Evolutionary conservation across 1,284 basidiomycete species (phyloP).

Genomic region (Cutaneotrichosporon cutaneum): DNA sequence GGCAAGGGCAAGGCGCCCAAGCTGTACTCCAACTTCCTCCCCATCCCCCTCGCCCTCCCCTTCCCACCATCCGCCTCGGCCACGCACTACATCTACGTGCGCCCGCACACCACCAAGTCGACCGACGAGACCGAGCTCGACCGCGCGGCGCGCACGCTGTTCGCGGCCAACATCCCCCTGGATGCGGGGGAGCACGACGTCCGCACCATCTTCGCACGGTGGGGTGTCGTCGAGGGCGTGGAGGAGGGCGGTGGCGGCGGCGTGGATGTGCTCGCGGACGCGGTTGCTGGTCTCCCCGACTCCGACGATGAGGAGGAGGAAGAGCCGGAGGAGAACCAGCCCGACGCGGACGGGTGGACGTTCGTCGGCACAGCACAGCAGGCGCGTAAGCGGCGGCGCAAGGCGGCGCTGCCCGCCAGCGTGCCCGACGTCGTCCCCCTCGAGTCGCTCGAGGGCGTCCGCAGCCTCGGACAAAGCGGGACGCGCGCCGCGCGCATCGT

Average conservation of each 20-base stretch:
- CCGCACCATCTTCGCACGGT: conserved; percentile 66
- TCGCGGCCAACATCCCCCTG: conserved; percentile 79
- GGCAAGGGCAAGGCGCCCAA: not conserved
- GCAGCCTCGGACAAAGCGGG: conserved; percentile 35
- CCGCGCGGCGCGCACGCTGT: conserved; percentile 63
- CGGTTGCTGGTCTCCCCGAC: conserved; percentile 35
- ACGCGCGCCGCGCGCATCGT: conserved; percentile 65
- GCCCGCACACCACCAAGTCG: conserved; percentile 30
- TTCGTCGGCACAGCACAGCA: conserved; percentile 58
- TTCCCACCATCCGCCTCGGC: conserved; percentile 22
- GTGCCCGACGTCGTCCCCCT: conserved; percentile 48
- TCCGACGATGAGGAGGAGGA: conserved; percentile 47
- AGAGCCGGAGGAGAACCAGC: conserved; percentile 43
- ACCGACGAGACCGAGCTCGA: conserved; percentile 33
- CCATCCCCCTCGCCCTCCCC: conserved; percentile 36
- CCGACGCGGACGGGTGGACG: conserved; percentile 46
- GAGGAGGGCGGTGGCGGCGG: conserved; percentile 55
- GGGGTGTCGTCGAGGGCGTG: conserved; percentile 73
- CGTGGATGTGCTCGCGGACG: conserved; percentile 40
- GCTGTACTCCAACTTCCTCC: conserved; percentile 42
- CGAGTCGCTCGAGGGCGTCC: conserved; percentile 22
- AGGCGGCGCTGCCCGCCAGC: conserved; percentile 60
- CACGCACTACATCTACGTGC: conserved; percentile 46
- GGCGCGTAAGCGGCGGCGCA: conserved; percentile 26
- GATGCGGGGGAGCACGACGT: conserved; percentile 78